Evolutionary conservation across 2,329 filamentous ascomycete genomes (phyloP), one percentile per base, ranked within the genome.

Genomic region (Didymellaceae sp.): DNA sequence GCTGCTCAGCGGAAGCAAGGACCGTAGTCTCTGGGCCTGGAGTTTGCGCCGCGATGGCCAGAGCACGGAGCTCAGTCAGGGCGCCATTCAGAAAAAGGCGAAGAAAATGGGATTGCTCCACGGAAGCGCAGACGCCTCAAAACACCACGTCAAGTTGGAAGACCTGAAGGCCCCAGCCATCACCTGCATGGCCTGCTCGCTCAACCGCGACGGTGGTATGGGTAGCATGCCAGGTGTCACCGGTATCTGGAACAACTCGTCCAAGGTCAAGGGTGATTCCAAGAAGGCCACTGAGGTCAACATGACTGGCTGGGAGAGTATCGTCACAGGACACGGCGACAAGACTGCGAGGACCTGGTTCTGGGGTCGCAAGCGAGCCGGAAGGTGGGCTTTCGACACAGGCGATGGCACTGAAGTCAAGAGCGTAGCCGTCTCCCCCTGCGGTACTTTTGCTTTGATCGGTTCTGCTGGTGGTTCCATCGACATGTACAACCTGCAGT

Each of bases 401-500:
- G 84, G 88, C 31, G 94, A 99, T 74, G 84, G 84, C 14, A 83
- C 85, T n/a, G 84, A 91, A 64, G 93, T 96, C 26, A 82, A 77
- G 58, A 93, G 89, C 44, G 91, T 99, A 16, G 84, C 91, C 9
- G 88, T 99, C 53, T 96, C 90, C 45, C 83, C 90, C 1, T 99
- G 94, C 65, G 94, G 94, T 48, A 97, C 90, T 1, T 99, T 99
- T 77, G 92, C 92, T 2, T 76, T 97, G 4, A 81, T 99, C 17
- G 94, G 94, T 1, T 97, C 93, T 1, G 85, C 85, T 22, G 86
- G 82, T 28, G 94, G 94, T 32, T 84, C 86, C 25, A 86, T 99
- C 47, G 91, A 97, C 71, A 93, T 96, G 88, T 97, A 89, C 82
- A 99, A 99, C 70, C 78, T 99, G 51, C 94, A 99, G 72, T 97